These are phyloP conservation scores for Trichophyton rubrum DNA, from an alignment of 2,329 filamentous ascomycete species.

Conservation along the genomic window DNA sequence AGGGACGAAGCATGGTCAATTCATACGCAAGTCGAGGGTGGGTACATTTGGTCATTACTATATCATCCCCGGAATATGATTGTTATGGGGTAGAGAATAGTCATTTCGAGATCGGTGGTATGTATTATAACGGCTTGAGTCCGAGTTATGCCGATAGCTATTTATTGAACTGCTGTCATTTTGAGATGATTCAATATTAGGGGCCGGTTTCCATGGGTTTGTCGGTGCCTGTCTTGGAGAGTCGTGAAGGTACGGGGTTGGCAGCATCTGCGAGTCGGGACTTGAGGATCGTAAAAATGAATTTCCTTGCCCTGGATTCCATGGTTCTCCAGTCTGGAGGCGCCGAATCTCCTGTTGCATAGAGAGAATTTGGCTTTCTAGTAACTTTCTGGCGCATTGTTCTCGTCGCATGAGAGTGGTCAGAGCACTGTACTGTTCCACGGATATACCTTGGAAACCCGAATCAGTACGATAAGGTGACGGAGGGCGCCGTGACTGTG, in stretches of 20 bases:
- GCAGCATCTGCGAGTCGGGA: background rate
- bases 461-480: constrained; percentile 22
- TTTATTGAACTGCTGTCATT: background rate
- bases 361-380: constrained; percentile 33
- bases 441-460: constrained; percentile 27
- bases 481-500: constrained; percentile 19
- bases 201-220: background rate
- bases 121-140: background rate
- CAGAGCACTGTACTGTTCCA: constrained; percentile 37
- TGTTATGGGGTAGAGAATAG: background rate
- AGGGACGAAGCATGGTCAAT: background rate
- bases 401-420: constrained; percentile 36
- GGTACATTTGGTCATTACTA: background rate
- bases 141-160: background rate
- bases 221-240: background rate
- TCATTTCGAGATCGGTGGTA: background rate
- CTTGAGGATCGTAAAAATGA: constrained; percentile 18
- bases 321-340: constrained; percentile 21
- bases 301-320: constrained; percentile 23
- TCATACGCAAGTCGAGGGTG: background rate
- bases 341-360: constrained; percentile 32
- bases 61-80: constrained; percentile 3
- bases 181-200: background rate
- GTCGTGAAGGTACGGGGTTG: background rate
- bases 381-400: constrained; percentile 33